Base-by-base conservation (phyloP, 2,329 filamentous ascomycete genomes). In the Alternaria conjuncta region DNA sequence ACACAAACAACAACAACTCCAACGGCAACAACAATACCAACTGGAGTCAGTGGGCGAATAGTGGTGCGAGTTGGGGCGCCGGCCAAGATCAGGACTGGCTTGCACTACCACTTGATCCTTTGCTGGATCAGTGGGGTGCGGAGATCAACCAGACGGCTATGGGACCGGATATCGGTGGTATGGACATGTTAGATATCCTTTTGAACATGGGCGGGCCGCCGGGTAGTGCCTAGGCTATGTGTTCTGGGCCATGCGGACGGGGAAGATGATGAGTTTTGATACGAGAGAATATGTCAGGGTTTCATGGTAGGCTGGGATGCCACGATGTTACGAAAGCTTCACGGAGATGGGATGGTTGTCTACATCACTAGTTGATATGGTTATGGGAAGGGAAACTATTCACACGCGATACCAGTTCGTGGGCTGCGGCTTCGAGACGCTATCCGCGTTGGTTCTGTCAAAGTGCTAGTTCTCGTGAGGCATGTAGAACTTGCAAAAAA, bases 161-260 rank as follows among this genome's bases (percentile, higher is more conserved):
- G 77, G 88, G 88, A 0, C 87, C 87, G n/a, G 87, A 93, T 88
- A 76, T 92, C 85, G 80, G 90, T 82, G 67, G 82, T 2, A 79
- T 82, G 68, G 84, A 85, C 69, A 82, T 85, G 81, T 71, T 85
- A 28, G 84, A 85, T 71, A 77, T 85, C 15, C 66, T 85, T 64
- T 70, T 84, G 41, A 80, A 79, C 55, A 79, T 79, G 74, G 77
- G 76, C 0, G 76, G 76, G 3, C 72, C 73, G 20, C 75, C 75
- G 2, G 73, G 73, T 10, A 62, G 60, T 49, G 60, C 60, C 5
- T 62, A 59, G 49, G 6, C 12, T 11, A n/a, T 15, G 10, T 20
- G 10, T 13, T n/a, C 32, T 13, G 15, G 18, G 28, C 2, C 12
- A 1, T 25, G 54, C 11, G 20, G 12, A 5, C n/a, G 49, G 26